phyloP scores from a whole-genome alignment of 345 rosid genomes.

The Eucalyptus sp. region DNA sequence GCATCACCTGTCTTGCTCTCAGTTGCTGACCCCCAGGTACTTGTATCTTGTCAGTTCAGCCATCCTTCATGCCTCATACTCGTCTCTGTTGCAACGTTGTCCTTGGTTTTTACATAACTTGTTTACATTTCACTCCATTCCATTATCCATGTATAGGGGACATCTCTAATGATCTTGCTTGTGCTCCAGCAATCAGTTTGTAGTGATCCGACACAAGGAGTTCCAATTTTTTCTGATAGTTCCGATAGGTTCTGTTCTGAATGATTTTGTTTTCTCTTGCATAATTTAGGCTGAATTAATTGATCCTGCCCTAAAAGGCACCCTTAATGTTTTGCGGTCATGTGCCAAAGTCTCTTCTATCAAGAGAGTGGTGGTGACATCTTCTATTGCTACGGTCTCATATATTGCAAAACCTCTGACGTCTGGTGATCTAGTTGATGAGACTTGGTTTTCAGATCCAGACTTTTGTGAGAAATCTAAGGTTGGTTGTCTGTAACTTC shows the following conservation, averaged over 20 bases:
- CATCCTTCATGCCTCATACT: neutral
- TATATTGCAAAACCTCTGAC: neutral
- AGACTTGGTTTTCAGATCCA: conserved; percentile 14
- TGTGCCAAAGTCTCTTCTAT: conserved; percentile 13
- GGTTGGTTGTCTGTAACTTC: neutral
- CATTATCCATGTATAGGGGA: neutral
- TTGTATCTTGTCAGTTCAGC: neutral
- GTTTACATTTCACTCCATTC: neutral
- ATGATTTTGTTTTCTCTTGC: neutral
- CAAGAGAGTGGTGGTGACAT: conserved; percentile 23
- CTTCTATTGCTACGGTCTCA: conserved; percentile 11
- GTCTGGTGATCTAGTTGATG: conserved; percentile 10
- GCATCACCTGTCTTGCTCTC: conserved; percentile 36
- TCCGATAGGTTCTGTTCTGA: neutral
- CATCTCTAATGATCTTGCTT: neutral
- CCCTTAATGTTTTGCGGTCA: conserved; percentile 19
- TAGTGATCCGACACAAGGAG: neutral
- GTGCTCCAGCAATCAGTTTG: neutral
- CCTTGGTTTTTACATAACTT: neutral
- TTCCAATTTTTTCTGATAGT: neutral
- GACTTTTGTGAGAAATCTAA: neutral
- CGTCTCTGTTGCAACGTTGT: neutral
- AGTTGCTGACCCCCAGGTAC: conserved; percentile 23
- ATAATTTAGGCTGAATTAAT: conserved; percentile 8
- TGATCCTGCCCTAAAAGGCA: conserved; percentile 30